A percentile compares a stretch with the other conserved stretches of the same genome.
Conservation (phyloP, 768 basidiomycete genomes). For the Auricularia cornea region DNA sequence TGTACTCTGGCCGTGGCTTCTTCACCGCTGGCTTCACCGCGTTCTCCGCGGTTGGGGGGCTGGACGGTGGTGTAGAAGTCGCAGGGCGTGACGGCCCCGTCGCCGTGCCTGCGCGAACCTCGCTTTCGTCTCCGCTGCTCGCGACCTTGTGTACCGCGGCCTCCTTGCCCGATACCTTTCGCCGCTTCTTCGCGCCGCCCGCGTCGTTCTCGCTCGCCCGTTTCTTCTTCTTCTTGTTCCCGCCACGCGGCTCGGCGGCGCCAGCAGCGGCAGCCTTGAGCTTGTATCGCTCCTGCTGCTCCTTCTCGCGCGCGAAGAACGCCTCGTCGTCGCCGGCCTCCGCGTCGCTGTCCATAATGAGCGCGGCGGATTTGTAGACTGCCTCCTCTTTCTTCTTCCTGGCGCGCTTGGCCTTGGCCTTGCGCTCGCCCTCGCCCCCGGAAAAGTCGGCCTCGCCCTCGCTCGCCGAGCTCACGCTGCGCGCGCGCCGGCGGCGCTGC, state of each 20-base stretch:
- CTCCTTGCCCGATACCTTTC: background rate
- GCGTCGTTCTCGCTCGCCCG: background rate
- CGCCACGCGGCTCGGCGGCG: constrained; percentile 42
- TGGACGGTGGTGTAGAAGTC: background rate
- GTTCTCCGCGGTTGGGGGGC: background rate
- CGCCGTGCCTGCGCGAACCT: background rate
- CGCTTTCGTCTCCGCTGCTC: background rate
- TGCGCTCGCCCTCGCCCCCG: constrained; percentile 26
- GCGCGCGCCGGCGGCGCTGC: constrained; percentile 42
- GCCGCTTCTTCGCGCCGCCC: background rate
- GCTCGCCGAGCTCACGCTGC: constrained; percentile 37
- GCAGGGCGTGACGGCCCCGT: background rate
- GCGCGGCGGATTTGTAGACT: constrained; percentile 80
- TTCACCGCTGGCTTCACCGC: constrained; percentile 3
- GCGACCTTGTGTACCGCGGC: background rate
- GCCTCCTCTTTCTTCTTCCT: constrained; percentile 60
- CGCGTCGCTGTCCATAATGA: constrained; percentile 86
- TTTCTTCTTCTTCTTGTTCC: constrained; percentile 29
- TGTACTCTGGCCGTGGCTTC: constrained; percentile 9
- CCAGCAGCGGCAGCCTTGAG: constrained; percentile 36
- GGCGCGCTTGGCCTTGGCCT: constrained; percentile 27
- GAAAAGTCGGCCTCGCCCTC: constrained; percentile 23
- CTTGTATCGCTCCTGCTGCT: constrained; percentile 43
- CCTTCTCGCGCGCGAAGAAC: constrained; percentile 72
- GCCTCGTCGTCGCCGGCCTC: constrained; percentile 73